Evolutionary conservation across 1,284 basidiomycete genomes (phyloP), one percentile per base, ranked within the genome.

Genomic region (Tilletia setariae): DNA sequence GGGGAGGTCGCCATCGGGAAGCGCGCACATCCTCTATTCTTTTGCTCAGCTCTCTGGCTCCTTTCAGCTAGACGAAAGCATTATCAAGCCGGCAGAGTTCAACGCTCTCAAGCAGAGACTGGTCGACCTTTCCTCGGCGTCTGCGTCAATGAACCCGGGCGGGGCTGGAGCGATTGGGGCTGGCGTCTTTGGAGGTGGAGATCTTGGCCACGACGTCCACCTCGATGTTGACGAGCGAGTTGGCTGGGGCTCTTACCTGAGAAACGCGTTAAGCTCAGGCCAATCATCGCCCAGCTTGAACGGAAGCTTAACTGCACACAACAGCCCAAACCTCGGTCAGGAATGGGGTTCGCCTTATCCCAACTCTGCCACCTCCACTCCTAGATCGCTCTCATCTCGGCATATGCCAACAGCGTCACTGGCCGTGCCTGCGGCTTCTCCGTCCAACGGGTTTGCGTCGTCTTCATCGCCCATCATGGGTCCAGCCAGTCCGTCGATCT

Each of bases 21-120:
- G 86, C 8, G 90, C 92, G 73, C 84, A 90, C 13, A 87, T 94
- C n/a, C 85, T 94, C 0, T 94, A 93, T 83, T 89, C 92, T 0
- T 94, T 93, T 78, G 91, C 90, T 0, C 92, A 93, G 74, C 85
- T 94, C 30, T 84, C 87, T n/a, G 92, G 92, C 1, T 87, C 85
- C 0, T 84, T 90, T 65, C 85, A 87, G 35, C 80, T 89, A 59
- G 85, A 85, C 66, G 83, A 83, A 43, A 71, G 74, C 19, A 75
- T 84, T 4, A 79, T 85, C 75, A 84, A 84, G 68, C 80, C 83
- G 1, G 74, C 72, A 40, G 84, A 84, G 67, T 84, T 84, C 68
- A 74, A 83, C 11, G 77, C 75, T 51, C 74, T 84, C 43, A 84
- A 84, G 67, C 70, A 74, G 46, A 67, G 79, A 3, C 30, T 61